phyloP scores from a whole-genome alignment of 306 rosid species.

The Castanospermum australe region DNA sequence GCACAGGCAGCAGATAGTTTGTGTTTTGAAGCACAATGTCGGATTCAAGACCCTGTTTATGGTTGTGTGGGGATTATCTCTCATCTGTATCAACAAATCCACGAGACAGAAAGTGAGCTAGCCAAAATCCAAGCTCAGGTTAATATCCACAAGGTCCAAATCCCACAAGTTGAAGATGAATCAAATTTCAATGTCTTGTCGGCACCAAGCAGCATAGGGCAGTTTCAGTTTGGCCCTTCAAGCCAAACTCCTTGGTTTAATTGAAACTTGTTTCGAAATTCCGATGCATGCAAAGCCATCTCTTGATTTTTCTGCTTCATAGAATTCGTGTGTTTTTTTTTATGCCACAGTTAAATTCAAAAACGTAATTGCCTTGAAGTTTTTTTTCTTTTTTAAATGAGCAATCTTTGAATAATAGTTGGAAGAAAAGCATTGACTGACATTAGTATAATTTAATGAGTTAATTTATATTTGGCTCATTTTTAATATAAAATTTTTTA shows the following conservation, averaged over 20 bases:
- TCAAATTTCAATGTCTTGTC: constrained; percentile 4
- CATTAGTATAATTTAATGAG: too few relatives aligned
- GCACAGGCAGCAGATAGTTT: constrained; percentile 48
- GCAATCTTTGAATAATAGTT: not conserved
- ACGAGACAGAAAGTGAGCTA: constrained; percentile 39
- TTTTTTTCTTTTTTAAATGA: too few relatives aligned
- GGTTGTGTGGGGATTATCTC: constrained; percentile 57
- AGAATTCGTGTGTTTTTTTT: not conserved
- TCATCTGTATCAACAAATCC: constrained; percentile 46
- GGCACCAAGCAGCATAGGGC: constrained; percentile 14
- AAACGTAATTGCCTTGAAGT: not conserved
- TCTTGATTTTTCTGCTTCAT: not conserved
- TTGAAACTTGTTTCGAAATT: not conserved
- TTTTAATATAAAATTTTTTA: too few relatives aligned
- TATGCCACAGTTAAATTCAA: not conserved
- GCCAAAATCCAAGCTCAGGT: constrained; percentile 49
- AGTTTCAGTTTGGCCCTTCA: constrained; percentile 23
- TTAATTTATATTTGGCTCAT: too few relatives aligned
- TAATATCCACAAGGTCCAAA: constrained; percentile 28
- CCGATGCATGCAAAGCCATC: not conserved
- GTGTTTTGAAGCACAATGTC: constrained; percentile 49
- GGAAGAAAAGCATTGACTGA: not conserved
- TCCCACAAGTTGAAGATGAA: constrained; percentile 3
- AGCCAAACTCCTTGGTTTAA: constrained; percentile 16
- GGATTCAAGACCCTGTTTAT: constrained; percentile 59